Evolutionary conservation across 495 filamentous ascomycete genomes (phyloP), one percentile per base, ranked within the genome.

Genomic region (Aspergillus nidulans): DNA sequence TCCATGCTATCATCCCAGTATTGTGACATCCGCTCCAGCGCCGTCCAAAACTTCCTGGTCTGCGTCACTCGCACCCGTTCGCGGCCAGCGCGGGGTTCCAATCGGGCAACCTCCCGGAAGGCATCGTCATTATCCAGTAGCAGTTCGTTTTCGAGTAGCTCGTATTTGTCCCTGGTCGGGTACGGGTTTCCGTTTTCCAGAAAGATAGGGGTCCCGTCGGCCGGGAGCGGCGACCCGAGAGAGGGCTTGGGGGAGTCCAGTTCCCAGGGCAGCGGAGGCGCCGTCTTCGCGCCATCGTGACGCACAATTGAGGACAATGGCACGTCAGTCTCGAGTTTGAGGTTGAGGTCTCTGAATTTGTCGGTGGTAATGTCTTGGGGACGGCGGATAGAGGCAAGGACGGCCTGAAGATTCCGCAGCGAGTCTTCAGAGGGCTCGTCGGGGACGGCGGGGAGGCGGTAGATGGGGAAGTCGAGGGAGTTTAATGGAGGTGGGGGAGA

Each of bases 1-100:
- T 87, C 84, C 36, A 77, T 52, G 52, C 78, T 82, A 20, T 69
- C 74, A 62, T 87, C 84, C 84, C 84, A 87, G 62, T 83, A 86
- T 47, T 83, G 79, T 16, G 79, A 70, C 78, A 86, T 74, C 13
- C 70, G 69, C 57, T 82, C 76, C 52, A 87, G 63, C 5, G 74
- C 76, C 36, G 77, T 73, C 77, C 79, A 87, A 66, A 87, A 86
- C 49, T 79, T 80, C 53, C 82, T 72, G 44, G 82, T 76, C 50
- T 84, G 78, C 0, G 77, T 77, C 23, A 85, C 64, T 4, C 76
- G 69, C 6, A 78, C 71, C 16, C 75, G 65, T 41, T 65, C 59
- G 2, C 70, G 71, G 1, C 77, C 77, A 19, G 71, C 64, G 5
- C 65, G 67, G 13, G 69, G 70, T 1, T 69, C 63, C 20, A 74